Conservation (phyloP, 2,329 filamentous ascomycete genomes). For the Cordyceps fumosorosea region DNA sequence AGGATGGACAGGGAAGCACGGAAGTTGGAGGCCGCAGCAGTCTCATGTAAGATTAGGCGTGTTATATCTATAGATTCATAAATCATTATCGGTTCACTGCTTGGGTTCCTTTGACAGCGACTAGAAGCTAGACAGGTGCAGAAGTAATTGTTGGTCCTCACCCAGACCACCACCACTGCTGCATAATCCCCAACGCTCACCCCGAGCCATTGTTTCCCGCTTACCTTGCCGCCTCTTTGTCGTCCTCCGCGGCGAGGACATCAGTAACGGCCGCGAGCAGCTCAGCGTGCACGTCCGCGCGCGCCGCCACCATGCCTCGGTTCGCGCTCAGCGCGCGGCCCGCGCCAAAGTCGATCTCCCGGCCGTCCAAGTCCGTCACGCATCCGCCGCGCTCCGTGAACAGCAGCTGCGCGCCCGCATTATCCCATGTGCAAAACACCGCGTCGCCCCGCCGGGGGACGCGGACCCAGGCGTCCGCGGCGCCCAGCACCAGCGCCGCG, state of each 20-base stretch:
- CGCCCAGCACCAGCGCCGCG: slow-evolving; percentile 30
- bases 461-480: slow-evolving; percentile 29
- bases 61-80: background rate
- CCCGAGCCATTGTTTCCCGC: no score
- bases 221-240: background rate
- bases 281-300: slow-evolving; percentile 32
- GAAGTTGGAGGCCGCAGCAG: slow-evolving; percentile 90
- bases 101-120: background rate
- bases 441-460: slow-evolving; percentile 19
- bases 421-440: slow-evolving; percentile 41
- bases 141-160: background rate
- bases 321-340: slow-evolving; percentile 29
- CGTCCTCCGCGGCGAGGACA: slow-evolving; percentile 8
- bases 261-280: slow-evolving; percentile 30
- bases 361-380: slow-evolving; percentile 42
- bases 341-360: slow-evolving; percentile 28
- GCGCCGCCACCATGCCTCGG: slow-evolving; percentile 37
- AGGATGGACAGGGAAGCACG: slow-evolving; percentile 81
- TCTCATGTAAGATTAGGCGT: slow-evolving; percentile 61
- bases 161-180: background rate
- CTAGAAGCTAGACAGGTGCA: background rate
- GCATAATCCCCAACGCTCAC: background rate
- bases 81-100: background rate
- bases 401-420: slow-evolving; percentile 51
- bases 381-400: slow-evolving; percentile 48